phyloP scores from a whole-genome alignment of 208 protist genomes.

The Trypanosoma grayi region DNA sequence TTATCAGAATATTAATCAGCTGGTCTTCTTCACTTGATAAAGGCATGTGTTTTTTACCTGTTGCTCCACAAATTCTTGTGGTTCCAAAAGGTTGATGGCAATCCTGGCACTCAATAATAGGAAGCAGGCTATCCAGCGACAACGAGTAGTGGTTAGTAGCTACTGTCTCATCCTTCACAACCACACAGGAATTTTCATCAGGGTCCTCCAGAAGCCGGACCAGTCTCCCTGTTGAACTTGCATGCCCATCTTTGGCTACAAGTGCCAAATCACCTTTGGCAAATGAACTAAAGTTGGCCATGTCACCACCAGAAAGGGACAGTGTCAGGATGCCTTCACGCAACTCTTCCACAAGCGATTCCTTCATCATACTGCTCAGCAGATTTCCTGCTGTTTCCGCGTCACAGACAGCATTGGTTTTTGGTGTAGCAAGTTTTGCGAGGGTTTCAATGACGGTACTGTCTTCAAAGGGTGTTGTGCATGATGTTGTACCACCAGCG shows the following conservation, averaged over 20 bases:
- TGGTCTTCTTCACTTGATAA: constrained; percentile 19
- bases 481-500: constrained; percentile 31
- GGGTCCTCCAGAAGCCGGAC: constrained; percentile 16
- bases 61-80: constrained; percentile 7
- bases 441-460: constrained; percentile 7
- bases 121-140: constrained; percentile 15
- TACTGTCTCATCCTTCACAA: neutral
- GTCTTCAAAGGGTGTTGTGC: constrained; percentile 31
- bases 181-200: constrained; percentile 6
- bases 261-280: constrained; percentile 25
- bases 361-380: constrained; percentile 9
- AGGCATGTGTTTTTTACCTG: constrained; percentile 18
- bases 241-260: neutral
- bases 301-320: neutral
- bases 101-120: constrained; percentile 20
- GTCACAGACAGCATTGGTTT: neutral
- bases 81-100: constrained; percentile 21
- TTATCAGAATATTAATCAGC: constrained; percentile 21
- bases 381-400: constrained; percentile 10
- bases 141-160: neutral
- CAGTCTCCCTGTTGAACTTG: neutral
- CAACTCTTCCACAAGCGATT: constrained; percentile 6
- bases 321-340: constrained; percentile 19
- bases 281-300: constrained; percentile 11
- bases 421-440: constrained; percentile 13